Evolutionary conservation across 73 alveolate species (phyloP).

Genomic region (Tetrahymena malaccensis): DNA sequence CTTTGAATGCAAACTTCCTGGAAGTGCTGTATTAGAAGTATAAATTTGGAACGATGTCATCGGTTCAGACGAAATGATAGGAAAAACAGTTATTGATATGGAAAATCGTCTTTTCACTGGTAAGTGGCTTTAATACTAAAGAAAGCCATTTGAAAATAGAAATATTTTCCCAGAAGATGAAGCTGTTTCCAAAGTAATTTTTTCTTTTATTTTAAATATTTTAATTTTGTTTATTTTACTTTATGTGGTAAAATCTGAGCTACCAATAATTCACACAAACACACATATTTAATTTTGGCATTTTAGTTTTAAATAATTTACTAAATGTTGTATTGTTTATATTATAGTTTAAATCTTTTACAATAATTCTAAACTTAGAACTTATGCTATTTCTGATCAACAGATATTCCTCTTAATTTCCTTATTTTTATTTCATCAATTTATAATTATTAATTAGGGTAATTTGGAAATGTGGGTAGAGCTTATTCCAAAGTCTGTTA

Average conservation of each 20-base stretch:
- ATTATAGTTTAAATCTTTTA: too few species aligned
- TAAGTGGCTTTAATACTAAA: constrained; percentile 16
- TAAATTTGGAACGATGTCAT: constrained; percentile 15
- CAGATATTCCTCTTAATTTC: too few species aligned
- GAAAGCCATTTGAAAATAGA: constrained; percentile 33
- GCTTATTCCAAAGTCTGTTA: not conserved
- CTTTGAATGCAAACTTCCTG: constrained; percentile 21
- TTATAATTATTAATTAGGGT: not conserved
- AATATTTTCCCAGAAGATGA: constrained; percentile 28
- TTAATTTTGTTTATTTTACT: too few species aligned
- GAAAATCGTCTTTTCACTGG: constrained; percentile 30
- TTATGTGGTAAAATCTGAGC: too few species aligned
- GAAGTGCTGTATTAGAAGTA: constrained; percentile 17
- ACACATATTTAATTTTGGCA: too few species aligned
- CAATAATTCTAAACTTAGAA: too few species aligned
- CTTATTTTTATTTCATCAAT: too few species aligned
- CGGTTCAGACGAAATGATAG: constrained; percentile 10
- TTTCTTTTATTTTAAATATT: not conserved
- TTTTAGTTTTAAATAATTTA: not conserved
- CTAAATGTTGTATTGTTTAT: too few species aligned
- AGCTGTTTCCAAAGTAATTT: constrained; percentile 10
- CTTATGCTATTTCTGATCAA: too few species aligned
- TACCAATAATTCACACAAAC: too few species aligned
- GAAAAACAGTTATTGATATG: constrained; percentile 22
- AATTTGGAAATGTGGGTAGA: constrained; percentile 36